A percentile compares a stretch with the other conserved stretches of the same genome.
phyloP scores from a whole-genome alignment of 2,329 filamentous ascomycete genomes.

The Metarhizium anisopliae region DNA sequence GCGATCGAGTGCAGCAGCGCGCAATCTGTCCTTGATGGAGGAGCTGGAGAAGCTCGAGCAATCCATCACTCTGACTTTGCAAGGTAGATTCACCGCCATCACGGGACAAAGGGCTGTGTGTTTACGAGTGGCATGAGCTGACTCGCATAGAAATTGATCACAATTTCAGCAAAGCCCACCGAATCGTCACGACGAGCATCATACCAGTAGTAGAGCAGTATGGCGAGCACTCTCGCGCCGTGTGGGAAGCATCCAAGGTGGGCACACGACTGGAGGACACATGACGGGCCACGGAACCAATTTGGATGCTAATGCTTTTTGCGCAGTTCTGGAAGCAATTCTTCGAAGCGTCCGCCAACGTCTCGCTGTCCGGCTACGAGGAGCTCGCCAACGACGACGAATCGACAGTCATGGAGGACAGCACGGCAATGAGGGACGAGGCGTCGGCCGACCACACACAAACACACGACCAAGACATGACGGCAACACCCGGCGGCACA shows the following conservation, averaged over 20 bases:
- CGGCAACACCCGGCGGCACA: slow-evolving; percentile 19
- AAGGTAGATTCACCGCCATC: slow-evolving; percentile 49
- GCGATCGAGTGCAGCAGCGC: slow-evolving; percentile 35
- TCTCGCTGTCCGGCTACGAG: slow-evolving; percentile 91
- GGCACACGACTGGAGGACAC: background rate
- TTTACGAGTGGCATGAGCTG: background rate
- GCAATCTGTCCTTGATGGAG: slow-evolving; percentile 73
- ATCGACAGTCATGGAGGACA: slow-evolving; percentile 39
- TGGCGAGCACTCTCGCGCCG: slow-evolving; percentile 81
- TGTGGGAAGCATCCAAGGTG: slow-evolving; percentile 96
- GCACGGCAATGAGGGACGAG: slow-evolving; percentile 47
- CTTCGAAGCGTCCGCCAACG: slow-evolving; percentile 96
- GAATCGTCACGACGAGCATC: slow-evolving; percentile 90
- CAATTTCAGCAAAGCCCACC: slow-evolving; percentile 94
- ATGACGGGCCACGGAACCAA: too few relatives aligned
- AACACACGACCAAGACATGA: slow-evolving; percentile 30
- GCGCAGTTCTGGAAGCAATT: slow-evolving; percentile 97
- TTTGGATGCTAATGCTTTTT: background rate
- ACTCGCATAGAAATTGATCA: slow-evolving; percentile 75
- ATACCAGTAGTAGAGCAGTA: slow-evolving; percentile 92
- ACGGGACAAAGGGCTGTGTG: background rate
- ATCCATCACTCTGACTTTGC: slow-evolving; percentile 89
- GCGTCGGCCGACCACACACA: slow-evolving; percentile 40
- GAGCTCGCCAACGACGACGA: slow-evolving; percentile 66
- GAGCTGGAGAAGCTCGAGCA: slow-evolving; percentile 95